Conservation (phyloP, 2,329 filamentous ascomycete species). For the Xylaria polymorpha region DNA sequence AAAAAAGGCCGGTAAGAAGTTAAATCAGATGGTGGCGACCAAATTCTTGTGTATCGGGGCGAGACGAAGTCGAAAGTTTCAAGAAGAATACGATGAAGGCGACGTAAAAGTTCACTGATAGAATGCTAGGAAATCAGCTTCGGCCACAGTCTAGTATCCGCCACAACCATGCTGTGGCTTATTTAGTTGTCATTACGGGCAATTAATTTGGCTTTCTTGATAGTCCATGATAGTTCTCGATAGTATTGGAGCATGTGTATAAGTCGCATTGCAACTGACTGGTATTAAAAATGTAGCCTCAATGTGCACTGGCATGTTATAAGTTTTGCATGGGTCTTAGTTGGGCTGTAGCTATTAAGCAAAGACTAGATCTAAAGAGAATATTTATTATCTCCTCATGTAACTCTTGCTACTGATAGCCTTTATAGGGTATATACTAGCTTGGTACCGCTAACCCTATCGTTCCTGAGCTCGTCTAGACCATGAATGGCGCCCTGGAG, state of each 20-base stretch:
- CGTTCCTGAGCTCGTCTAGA: slow-evolving; percentile 50
- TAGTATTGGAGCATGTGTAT: not conserved
- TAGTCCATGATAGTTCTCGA: not conserved
- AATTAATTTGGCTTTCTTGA: not conserved
- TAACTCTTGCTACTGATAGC: not conserved
- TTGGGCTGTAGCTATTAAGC: not conserved
- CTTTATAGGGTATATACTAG: slow-evolving; percentile 57
- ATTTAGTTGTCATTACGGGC: too few species aligned
- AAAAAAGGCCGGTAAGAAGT: too few species aligned
- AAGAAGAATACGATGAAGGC: not conserved
- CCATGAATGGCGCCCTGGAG: slow-evolving; percentile 53
- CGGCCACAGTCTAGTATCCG: not conserved
- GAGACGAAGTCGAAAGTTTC: not conserved
- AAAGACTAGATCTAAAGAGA: not conserved
- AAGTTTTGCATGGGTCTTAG: too few species aligned
- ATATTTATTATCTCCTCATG: not conserved
- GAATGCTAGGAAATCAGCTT: not conserved
- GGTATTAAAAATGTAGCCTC: not conserved
- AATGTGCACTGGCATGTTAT: not conserved
- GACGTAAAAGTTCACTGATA: not conserved
- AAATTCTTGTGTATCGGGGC: too few species aligned
- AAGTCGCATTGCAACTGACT: not conserved
- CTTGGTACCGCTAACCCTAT: slow-evolving; percentile 57
- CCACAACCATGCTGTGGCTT: not conserved
- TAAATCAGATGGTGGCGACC: too few species aligned